A percentile compares a stretch with the other conserved stretches of the same genome.
Evolutionary conservation across 345 rosid species (phyloP).

Genomic region (Capsella bursapastoris): DNA sequence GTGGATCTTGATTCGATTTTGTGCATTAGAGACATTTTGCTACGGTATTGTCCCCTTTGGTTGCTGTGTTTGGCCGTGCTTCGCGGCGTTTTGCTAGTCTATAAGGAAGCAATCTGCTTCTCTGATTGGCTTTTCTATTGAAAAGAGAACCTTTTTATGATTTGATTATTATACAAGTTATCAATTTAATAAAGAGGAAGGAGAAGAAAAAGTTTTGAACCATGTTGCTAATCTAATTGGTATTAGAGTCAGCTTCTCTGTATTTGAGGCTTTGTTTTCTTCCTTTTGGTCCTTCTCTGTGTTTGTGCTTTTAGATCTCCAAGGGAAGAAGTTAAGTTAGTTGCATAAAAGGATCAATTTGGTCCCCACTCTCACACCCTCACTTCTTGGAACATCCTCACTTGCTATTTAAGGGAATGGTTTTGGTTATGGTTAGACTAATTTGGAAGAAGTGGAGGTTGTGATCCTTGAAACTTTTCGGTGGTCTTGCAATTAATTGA

Average conservation of each 20-base stretch:
- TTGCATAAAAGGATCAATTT: slow-evolving; percentile 42
- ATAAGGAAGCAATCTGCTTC: slow-evolving; percentile 39
- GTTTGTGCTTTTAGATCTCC: slow-evolving; percentile 60
- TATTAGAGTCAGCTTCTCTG: slow-evolving; percentile 42
- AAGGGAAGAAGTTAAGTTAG: slow-evolving; percentile 53
- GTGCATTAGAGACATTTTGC: slow-evolving; percentile 44
- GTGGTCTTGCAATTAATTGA: slow-evolving; percentile 7
- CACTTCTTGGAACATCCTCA: slow-evolving; percentile 44
- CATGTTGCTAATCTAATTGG: slow-evolving; percentile 35
- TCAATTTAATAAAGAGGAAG: slow-evolving; percentile 33
- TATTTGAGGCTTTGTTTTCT: slow-evolving; percentile 38
- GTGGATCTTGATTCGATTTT: slow-evolving; percentile 51
- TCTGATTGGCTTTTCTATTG: slow-evolving; percentile 32
- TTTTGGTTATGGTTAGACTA: slow-evolving; percentile 23
- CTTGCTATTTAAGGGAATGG: slow-evolving; percentile 48
- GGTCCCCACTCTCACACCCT: slow-evolving; percentile 84
- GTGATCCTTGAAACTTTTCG: slow-evolving; percentile 34
- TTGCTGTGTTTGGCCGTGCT: slow-evolving; percentile 32
- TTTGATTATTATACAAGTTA: slow-evolving; percentile 35
- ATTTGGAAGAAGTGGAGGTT: slow-evolving; percentile 22
- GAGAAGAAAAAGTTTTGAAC: slow-evolving; percentile 8
- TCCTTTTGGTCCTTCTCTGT: slow-evolving; percentile 39
- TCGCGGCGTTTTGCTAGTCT: slow-evolving; percentile 39
- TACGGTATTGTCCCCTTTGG: slow-evolving; percentile 45
- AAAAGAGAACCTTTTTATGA: slow-evolving; percentile 28